Percentiles rank a stretch among this genome's conserved stretches.
Conservation (phyloP, 2,329 filamentous ascomycete genomes). For the Xylariales sp. region DNA sequence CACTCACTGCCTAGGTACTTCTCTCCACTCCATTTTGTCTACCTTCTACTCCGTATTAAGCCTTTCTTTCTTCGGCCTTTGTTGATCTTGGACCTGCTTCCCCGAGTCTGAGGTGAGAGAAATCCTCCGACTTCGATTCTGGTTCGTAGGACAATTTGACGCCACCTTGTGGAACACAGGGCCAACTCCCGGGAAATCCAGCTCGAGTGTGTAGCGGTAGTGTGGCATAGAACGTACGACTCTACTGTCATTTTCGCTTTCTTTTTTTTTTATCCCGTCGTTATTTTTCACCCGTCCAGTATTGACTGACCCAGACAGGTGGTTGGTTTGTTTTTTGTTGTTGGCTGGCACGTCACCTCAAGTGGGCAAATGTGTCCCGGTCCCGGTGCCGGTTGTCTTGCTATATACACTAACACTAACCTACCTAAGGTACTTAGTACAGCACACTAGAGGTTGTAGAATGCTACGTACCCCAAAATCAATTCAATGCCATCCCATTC, state of each 20-base stretch:
- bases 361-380: conserved; percentile 16
- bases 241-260: too few relatives aligned
- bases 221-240: too few relatives aligned
- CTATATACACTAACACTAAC: too few relatives aligned
- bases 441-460: too few relatives aligned
- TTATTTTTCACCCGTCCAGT: not conserved
- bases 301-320: too few relatives aligned
- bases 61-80: conserved; percentile 4
- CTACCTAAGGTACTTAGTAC: not conserved
- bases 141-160: not conserved
- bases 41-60: not conserved
- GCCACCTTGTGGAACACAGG: not conserved
- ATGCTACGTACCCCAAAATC: not conserved
- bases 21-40: too few relatives aligned
- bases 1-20: too few relatives aligned
- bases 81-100: conserved; percentile 20
- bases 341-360: conserved; percentile 11
- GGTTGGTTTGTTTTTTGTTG: too few relatives aligned
- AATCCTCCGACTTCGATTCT: conserved; percentile 28
- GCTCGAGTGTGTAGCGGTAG: not conserved
- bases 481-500: conserved; percentile 6
- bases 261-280: too few relatives aligned
- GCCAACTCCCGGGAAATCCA: too few relatives aligned
- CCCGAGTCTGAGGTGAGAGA: conserved; percentile 25
- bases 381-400: conserved; percentile 14